Conservation (phyloP, 305 asterid species). For the Withania somnifera region DNA sequence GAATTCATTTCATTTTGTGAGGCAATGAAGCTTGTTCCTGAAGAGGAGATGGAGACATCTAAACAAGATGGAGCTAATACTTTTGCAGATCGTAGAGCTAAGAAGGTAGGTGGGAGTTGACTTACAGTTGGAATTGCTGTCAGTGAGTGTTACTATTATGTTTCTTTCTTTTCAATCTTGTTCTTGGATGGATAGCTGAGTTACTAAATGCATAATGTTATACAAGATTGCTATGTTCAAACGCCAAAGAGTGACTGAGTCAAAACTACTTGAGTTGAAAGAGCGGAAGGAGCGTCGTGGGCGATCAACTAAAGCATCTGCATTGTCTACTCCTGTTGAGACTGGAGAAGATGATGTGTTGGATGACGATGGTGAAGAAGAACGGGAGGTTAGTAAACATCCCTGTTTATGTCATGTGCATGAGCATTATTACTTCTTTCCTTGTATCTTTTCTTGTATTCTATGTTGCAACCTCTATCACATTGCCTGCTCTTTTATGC, state of each 20-base stretch:
- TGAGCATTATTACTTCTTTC: background rate
- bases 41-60: constrained; percentile 54
- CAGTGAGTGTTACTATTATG: background rate
- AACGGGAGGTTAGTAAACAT: constrained; percentile 58
- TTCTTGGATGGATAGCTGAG: background rate
- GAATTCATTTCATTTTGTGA: constrained; percentile 83
- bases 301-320: constrained; percentile 91
- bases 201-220: background rate
- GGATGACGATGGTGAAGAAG: constrained; percentile 96
- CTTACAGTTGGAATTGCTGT: background rate
- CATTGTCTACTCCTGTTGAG: constrained; percentile 70
- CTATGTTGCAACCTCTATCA: background rate
- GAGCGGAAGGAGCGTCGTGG: constrained; percentile 90
- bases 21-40: constrained; percentile 87
- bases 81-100: constrained; percentile 65
- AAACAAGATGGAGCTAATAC: constrained; percentile 26
- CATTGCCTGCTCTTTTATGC: background rate
- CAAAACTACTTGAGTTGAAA: constrained; percentile 73
- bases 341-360: constrained; percentile 59
- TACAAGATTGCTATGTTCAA: constrained; percentile 76
- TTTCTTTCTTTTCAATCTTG: background rate
- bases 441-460: background rate
- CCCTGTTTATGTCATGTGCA: background rate
- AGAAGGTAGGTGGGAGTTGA: constrained; percentile 41
- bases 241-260: constrained; percentile 81